Conservation (phyloP, 768 basidiomycete species). For the Termitomyces sp. region DNA sequence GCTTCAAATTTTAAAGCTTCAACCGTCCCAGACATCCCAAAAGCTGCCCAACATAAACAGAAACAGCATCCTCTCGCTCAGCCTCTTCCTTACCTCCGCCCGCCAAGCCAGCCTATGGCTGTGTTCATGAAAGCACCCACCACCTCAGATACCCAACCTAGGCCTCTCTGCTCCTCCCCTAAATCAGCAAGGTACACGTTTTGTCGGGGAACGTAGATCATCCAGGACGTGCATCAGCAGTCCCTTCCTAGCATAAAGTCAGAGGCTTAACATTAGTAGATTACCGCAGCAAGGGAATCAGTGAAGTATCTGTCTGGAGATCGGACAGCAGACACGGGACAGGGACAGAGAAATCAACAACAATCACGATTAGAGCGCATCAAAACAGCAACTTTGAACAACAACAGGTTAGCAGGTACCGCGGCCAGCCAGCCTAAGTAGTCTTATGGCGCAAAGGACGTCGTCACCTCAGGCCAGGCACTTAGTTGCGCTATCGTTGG, state of each 20-base stretch:
- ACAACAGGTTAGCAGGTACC: slow-evolving; percentile 32
- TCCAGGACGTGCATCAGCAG: slow-evolving; percentile 79
- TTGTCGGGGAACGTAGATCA: slow-evolving; percentile 53
- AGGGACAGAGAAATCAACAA: slow-evolving; percentile 30
- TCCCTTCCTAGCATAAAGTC: slow-evolving; percentile 79
- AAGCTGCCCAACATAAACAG: too few relatives aligned
- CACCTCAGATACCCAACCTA: too few relatives aligned
- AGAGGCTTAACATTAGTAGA: slow-evolving; percentile 24
- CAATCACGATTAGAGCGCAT: slow-evolving; percentile 72
- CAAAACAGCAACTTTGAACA: slow-evolving; percentile 30
- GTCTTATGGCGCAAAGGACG: slow-evolving; percentile 39
- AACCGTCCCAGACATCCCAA: too few relatives aligned
- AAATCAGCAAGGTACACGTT: too few relatives aligned
- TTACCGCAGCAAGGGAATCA: slow-evolving; percentile 10
- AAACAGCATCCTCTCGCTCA: too few relatives aligned
- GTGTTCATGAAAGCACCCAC: slow-evolving; percentile 62
- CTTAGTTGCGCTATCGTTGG: slow-evolving; percentile 48
- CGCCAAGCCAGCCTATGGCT: too few relatives aligned
- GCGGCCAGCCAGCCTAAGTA: too few relatives aligned
- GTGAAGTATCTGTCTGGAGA: background rate
- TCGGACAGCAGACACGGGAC: background rate
- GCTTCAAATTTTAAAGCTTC: too few relatives aligned
- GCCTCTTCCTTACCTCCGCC: too few relatives aligned
- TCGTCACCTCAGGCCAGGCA: slow-evolving; percentile 44
- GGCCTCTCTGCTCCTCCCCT: too few relatives aligned